Evolutionary conservation across 305 asterid species (phyloP).

Genomic region (Rubia tinctorum): DNA sequence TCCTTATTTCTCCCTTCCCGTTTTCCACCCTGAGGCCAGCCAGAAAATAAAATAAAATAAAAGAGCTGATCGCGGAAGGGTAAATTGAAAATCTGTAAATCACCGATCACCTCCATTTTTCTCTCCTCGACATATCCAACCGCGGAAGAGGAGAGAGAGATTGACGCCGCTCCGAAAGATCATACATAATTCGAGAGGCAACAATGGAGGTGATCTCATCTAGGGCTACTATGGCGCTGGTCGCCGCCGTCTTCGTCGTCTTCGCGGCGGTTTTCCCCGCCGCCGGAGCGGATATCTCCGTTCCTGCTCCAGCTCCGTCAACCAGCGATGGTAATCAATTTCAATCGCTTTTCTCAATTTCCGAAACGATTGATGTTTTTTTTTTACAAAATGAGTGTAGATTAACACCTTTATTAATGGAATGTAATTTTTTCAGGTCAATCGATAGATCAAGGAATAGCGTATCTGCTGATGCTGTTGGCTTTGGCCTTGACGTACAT

Average conservation of each 20-base stretch:
- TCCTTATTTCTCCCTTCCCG: neutral
- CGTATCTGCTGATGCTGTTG: conserved; percentile 30
- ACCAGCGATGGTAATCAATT: conserved; percentile 43
- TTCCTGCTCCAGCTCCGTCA: conserved; percentile 33
- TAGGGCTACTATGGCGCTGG: conserved; percentile 20
- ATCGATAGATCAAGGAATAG: conserved; percentile 34
- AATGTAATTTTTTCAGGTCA: conserved; percentile 25
- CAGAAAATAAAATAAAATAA: neutral
- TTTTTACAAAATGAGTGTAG: no score
- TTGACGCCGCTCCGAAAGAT: neutral
- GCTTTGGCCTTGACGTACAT: conserved; percentile 35
- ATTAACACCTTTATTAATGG: no score
- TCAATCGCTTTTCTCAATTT: neutral
- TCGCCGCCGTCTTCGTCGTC: conserved; percentile 30
- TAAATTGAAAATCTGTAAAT: neutral
- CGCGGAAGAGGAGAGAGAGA: conserved; percentile 1
- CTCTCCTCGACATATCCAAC: neutral
- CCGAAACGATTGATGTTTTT: no score
- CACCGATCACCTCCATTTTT: neutral
- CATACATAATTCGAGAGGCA: neutral
- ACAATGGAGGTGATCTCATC: conserved; percentile 40
- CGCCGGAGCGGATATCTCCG: conserved; percentile 17
- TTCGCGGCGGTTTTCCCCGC: conserved; percentile 30
- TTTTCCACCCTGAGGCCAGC: conserved; percentile 13
- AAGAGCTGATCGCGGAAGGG: conserved; percentile 33